A percentile compares a stretch with the other conserved stretches of the same genome.
Conservation (phyloP, 2,329 filamentous ascomycete genomes). For the Ploettnerulaceae sp. region DNA sequence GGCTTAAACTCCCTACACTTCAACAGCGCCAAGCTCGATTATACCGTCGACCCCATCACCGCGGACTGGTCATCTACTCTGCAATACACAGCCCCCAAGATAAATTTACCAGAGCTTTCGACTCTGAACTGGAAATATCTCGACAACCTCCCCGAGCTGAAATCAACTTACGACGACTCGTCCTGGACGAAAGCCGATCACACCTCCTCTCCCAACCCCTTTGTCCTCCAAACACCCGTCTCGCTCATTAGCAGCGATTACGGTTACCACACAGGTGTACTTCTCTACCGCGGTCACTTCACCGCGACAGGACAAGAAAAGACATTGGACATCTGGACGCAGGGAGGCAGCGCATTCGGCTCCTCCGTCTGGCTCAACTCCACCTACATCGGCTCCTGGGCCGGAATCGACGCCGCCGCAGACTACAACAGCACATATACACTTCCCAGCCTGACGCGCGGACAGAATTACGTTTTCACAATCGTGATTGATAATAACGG, state of each 20-base stretch:
- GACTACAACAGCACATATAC: slow-evolving; percentile 53
- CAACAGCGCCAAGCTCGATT: slow-evolving; percentile 46
- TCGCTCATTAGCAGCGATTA: slow-evolving; percentile 69
- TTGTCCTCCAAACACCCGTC: slow-evolving; percentile 54
- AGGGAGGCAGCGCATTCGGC: slow-evolving; percentile 65
- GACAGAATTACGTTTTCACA: slow-evolving; percentile 57
- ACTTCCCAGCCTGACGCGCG: slow-evolving; percentile 47
- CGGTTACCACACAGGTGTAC: slow-evolving; percentile 63
- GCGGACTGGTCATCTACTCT: slow-evolving; percentile 47
- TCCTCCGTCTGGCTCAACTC: slow-evolving; percentile 61
- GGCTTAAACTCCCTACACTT: slow-evolving; percentile 52
- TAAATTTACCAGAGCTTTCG: slow-evolving; percentile 54
- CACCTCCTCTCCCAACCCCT: slow-evolving; percentile 31
- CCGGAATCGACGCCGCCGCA: slow-evolving; percentile 46
- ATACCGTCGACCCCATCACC: slow-evolving; percentile 40
- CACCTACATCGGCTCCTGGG: slow-evolving; percentile 59
- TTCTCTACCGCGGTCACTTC: slow-evolving; percentile 69
- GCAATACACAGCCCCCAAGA: slow-evolving; percentile 43
- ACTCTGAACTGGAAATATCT: slow-evolving; percentile 62
- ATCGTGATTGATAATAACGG: slow-evolving; percentile 71
- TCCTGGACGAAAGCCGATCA: slow-evolving; percentile 59
- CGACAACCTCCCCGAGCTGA: slow-evolving; percentile 67
- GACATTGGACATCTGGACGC: slow-evolving; percentile 51
- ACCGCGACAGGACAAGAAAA: slow-evolving; percentile 56
- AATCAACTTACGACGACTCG: slow-evolving; percentile 60